These are phyloP conservation scores for Paraphoma chrysanthemicola DNA, from an alignment of 2,329 filamentous ascomycete species.

Conservation along the genomic window DNA sequence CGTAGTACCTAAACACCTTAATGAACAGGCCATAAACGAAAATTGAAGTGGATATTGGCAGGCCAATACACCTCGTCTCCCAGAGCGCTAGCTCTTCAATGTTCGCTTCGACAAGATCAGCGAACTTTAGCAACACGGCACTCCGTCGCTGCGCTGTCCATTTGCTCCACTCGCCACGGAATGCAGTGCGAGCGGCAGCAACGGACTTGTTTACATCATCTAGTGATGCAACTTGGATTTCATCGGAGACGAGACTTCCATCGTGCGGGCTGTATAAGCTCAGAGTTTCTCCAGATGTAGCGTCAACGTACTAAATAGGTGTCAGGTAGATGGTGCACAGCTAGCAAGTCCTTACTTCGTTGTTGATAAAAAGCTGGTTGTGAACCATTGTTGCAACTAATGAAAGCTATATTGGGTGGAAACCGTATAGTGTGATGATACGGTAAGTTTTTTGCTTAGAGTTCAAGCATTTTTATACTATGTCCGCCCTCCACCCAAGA, in stretches of 20 bases:
- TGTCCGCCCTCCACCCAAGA: too few species aligned
- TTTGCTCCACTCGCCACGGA: slow-evolving; percentile 26
- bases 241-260: slow-evolving; percentile 28
- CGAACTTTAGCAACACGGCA: slow-evolving; percentile 29
- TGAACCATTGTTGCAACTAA: slow-evolving; percentile 24
- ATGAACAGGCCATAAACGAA: slow-evolving; percentile 12
- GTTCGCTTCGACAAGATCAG: slow-evolving; percentile 29
- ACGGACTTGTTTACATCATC: slow-evolving; percentile 36
- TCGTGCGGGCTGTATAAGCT: slow-evolving; percentile 34
- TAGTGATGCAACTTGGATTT: slow-evolving; percentile 27
- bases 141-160: slow-evolving; percentile 29
- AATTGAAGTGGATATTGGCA: slow-evolving; percentile 11
- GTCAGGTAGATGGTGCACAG: too few species aligned
- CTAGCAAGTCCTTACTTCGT: too few species aligned
- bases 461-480: too few species aligned
- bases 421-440: too few species aligned
- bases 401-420: too few species aligned
- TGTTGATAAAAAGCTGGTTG: slow-evolving; percentile 35
- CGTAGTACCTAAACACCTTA: slow-evolving; percentile 24
- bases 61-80: slow-evolving; percentile 25
- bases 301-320: slow-evolving; percentile 28
- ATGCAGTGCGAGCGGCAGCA: slow-evolving; percentile 31
- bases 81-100: slow-evolving; percentile 10
- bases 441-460: too few species aligned
- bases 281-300: slow-evolving; percentile 26